Evolutionary conservation across 257 asterid genomes (phyloP), one percentile per base, ranked within the genome.

Genomic region (Ocimum tenuiflorum): DNA sequence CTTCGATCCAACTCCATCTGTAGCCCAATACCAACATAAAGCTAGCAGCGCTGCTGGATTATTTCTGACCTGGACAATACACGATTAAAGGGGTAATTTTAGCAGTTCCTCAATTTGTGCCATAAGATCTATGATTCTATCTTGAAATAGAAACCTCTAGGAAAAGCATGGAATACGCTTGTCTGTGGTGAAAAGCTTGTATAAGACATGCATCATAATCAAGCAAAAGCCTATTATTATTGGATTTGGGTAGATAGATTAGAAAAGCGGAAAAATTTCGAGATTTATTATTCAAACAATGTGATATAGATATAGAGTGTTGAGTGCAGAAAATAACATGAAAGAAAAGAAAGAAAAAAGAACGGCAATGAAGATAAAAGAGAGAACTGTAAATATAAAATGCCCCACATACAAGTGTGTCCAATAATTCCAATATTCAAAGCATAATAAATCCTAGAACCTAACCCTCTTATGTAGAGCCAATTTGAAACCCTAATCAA

Each of bases 21-120:
- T 79, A 8, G 87, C 91, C 99, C 99, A 94, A 72, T 88, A 94
- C 97, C 99, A 91, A 74, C 97, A 94, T 67, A 91, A 67, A 47
- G 99, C 96, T 19, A 94, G 92, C 78, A 94, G 75, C 0, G 97
- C 95, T 43, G 99, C 97, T 1, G 99, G 99, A 73, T 94, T 94
- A 74, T 88, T 74, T 77, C 68, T 87, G 77, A 85, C 86, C 97
- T 94, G 83, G 51, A 74, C 31, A 73, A 57, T 47, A 75, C 31
- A 59, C n/a, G 33, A 49, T 50, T 7, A 42, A 15, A 56, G 56
- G 35, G 8, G 63, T n/a, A 38, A 8, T 29, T 47, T 61, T 19
- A 70, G 51, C 22, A 17, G 48, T 42, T 49, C 48, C 62, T 64
- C 71, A 12, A 10, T 23, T 53, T 47, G 19, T 45, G 36, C 13